Evolutionary conservation across 176 grass and related monocot species (phyloP).

Genomic region (Themeda triandra): DNA sequence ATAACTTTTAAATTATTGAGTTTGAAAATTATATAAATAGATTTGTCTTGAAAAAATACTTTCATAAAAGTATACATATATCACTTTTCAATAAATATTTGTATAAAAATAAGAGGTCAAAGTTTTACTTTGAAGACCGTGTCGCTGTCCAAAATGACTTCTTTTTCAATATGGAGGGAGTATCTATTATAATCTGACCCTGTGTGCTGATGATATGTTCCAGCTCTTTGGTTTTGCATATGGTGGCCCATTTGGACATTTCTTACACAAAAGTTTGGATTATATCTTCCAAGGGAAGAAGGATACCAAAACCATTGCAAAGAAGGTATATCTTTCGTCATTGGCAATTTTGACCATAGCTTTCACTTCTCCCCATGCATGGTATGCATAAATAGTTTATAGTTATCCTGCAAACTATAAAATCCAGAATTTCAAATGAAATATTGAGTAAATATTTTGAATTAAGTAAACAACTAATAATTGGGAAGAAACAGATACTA

Average conservation of each 20-base stretch:
- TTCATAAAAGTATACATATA: no score
- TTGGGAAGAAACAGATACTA: background rate
- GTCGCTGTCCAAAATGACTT: no score
- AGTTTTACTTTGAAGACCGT: no score
- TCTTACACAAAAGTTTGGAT: slow-evolving; percentile 72
- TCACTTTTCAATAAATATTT: no score
- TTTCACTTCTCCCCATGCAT: no score
- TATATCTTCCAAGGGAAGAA: slow-evolving; percentile 86
- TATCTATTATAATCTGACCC: slow-evolving; percentile 4
- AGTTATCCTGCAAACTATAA: background rate
- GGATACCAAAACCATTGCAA: slow-evolving; percentile 82
- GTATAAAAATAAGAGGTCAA: no score
- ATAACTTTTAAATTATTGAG: no score
- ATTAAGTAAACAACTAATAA: background rate
- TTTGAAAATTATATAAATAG: no score
- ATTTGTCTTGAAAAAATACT: no score
- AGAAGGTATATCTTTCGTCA: slow-evolving; percentile 58
- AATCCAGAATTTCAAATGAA: background rate
- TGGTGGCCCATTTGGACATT: slow-evolving; percentile 91
- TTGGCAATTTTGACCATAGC: background rate
- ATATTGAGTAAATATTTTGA: background rate
- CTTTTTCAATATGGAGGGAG: no score
- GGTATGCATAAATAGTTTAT: background rate
- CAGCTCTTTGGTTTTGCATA: slow-evolving; percentile 88
- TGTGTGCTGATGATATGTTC: background rate